A percentile compares a stretch with the other conserved stretches of the same genome.
Evolutionary conservation across 306 rosid genomes (phyloP).

Genomic region (Ochetophila trinervis): DNA sequence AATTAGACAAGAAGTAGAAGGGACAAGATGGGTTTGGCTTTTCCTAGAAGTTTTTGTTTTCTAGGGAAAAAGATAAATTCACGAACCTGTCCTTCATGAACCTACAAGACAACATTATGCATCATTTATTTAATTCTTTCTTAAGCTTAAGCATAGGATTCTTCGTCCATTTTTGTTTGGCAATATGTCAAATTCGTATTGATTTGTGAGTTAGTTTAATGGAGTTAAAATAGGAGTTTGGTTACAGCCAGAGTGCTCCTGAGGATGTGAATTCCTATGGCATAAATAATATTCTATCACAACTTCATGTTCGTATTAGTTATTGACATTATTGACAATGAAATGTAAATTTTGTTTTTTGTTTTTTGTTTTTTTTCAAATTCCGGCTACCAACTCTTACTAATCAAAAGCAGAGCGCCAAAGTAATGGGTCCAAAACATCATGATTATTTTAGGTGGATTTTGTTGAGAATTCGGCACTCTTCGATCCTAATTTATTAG

Average conservation of each 20-base stretch:
- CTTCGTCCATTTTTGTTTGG: conserved; percentile 26
- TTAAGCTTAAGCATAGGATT: conserved; percentile 25
- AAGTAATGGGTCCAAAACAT: no score
- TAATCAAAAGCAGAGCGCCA: background rate
- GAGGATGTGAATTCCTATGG: conserved; percentile 11
- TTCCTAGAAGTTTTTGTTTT: conserved; percentile 16
- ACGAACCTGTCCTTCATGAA: conserved; percentile 5
- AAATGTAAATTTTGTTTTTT: background rate
- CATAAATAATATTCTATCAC: conserved; percentile 3
- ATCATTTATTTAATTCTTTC: conserved; percentile 14
- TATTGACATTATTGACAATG: background rate
- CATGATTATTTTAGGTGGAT: no score
- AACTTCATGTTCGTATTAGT: background rate
- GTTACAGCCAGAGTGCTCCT: background rate
- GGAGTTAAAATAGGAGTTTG: background rate
- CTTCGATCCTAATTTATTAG: no score
- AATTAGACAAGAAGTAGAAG: background rate
- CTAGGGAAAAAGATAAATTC: conserved; percentile 3
- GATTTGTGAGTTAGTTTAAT: conserved; percentile 4
- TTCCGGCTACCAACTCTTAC: conserved; percentile 1
- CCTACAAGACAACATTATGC: conserved; percentile 4
- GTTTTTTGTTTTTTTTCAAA: no score
- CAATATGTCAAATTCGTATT: background rate
- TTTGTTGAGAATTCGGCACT: no score
- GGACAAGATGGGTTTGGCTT: conserved; percentile 35